A percentile compares a stretch with the other conserved stretches of the same genome.
phyloP scores from a whole-genome alignment of 2,329 filamentous ascomycete species.

The Orbilia oligospora region DNA sequence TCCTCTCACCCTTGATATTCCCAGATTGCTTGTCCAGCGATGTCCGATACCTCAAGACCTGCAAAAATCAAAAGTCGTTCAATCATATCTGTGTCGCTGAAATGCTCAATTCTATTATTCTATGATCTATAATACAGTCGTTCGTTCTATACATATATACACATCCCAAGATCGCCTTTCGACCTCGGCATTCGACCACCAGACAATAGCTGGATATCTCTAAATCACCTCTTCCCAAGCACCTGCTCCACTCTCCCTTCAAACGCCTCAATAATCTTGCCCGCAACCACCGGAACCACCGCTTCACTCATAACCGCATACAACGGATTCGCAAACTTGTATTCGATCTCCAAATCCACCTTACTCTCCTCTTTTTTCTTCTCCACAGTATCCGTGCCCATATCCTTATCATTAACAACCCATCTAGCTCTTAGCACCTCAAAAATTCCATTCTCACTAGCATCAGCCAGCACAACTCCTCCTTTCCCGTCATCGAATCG shows the following conservation, averaged over 20 bases:
- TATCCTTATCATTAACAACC: slow-evolving; percentile 70
- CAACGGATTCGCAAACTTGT: slow-evolving; percentile 88
- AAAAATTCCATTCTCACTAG: slow-evolving; percentile 73
- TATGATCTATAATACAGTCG: slow-evolving; percentile 29
- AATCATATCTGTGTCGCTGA: neutral
- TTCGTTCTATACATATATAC: slow-evolving; percentile 21
- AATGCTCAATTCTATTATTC: neutral
- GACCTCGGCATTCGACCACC: too few species aligned
- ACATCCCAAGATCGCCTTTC: neutral
- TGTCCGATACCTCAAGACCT: neutral
- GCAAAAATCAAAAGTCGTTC: neutral
- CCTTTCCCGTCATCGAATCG: slow-evolving; percentile 66
- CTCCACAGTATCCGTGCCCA: slow-evolving; percentile 60
- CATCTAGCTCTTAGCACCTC: slow-evolving; percentile 79
- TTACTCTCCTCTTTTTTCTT: slow-evolving; percentile 67
- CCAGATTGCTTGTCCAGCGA: neutral
- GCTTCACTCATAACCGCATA: slow-evolving; percentile 86
- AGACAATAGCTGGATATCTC: neutral
- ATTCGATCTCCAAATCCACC: slow-evolving; percentile 82
- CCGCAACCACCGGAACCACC: slow-evolving; percentile 86
- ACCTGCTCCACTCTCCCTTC: slow-evolving; percentile 69
- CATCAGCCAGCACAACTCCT: slow-evolving; percentile 66
- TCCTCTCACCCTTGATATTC: neutral
- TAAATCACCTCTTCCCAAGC: slow-evolving; percentile 47
- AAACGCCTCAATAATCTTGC: slow-evolving; percentile 93